These are phyloP conservation scores for Halenospora varia DNA, from an alignment of 495 filamentous ascomycete species.

Conservation along the genomic window DNA sequence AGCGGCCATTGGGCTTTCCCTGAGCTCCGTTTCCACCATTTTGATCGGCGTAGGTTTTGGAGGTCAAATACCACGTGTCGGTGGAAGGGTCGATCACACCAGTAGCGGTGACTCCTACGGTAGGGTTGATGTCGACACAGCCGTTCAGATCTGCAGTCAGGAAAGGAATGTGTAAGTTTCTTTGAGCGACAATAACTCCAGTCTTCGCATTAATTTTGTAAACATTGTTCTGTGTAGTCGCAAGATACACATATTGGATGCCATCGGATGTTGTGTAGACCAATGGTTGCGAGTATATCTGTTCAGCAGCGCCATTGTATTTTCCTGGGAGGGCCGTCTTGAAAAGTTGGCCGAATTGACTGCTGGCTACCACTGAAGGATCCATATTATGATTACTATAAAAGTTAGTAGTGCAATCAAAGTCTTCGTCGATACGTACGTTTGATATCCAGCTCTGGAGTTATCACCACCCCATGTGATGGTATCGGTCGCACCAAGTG, in stretches of 20 bases:
- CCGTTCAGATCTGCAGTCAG: constrained; percentile 37
- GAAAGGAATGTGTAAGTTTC: constrained; percentile 43
- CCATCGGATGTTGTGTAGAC: constrained; percentile 39
- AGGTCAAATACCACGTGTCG: constrained; percentile 38
- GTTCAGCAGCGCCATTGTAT: constrained; percentile 33
- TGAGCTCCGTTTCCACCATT: constrained; percentile 7
- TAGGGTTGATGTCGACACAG: constrained; percentile 42
- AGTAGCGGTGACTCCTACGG: constrained; percentile 42
- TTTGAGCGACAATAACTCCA: constrained; percentile 33
- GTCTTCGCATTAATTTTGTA: constrained; percentile 43
- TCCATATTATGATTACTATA: constrained; percentile 44
- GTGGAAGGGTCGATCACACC: constrained; percentile 46
- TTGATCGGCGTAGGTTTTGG: constrained; percentile 40
- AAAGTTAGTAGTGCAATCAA: background rate
- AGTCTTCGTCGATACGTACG: constrained; percentile 24
- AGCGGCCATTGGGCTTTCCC: constrained; percentile 27
- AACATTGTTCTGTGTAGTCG: constrained; percentile 42
- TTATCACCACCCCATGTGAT: constrained; percentile 45
- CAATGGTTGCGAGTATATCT: constrained; percentile 42
- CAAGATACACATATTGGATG: constrained; percentile 40
- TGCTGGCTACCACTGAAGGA: constrained; percentile 34
- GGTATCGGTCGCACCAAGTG: constrained; percentile 35
- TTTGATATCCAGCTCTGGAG: constrained; percentile 39
- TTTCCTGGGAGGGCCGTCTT: constrained; percentile 33
- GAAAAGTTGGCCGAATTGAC: constrained; percentile 40